Conservation (phyloP, 805 yeast genomes). For the Schizosaccharomyces lindneri region DNA sequence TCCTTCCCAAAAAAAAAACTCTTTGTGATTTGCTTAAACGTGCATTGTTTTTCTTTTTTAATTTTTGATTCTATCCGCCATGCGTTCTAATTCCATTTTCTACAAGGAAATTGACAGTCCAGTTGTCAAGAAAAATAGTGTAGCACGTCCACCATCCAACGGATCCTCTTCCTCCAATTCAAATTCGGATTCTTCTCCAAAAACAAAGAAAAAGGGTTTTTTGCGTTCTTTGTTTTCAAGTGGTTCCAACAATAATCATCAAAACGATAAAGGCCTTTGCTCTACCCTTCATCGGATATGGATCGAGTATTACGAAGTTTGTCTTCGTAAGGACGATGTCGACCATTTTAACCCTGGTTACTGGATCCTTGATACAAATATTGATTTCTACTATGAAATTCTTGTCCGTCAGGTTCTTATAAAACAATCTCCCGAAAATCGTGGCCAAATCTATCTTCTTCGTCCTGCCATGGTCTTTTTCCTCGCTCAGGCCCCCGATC, state of each 20-base stretch:
- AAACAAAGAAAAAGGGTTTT: neutral
- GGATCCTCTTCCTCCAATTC: neutral
- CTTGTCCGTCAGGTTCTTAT: neutral
- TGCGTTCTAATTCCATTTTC: neutral
- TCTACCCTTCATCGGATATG: neutral
- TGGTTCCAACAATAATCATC: neutral
- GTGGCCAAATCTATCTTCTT: slow-evolving; percentile 11
- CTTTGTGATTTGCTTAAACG: neutral
- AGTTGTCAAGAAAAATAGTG: neutral
- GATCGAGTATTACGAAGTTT: slow-evolving; percentile 2
- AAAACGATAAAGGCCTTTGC: neutral
- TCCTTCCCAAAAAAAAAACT: neutral
- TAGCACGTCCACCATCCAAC: neutral
- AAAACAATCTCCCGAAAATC: neutral
- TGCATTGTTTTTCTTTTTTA: neutral
- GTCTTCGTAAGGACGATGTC: neutral
- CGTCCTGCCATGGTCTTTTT: slow-evolving; percentile 44
- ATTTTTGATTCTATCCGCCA: neutral
- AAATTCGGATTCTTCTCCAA: neutral
- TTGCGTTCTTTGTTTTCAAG: neutral
- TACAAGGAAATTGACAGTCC: neutral
- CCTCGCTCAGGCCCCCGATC: slow-evolving; percentile 19
- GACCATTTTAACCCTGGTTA: neutral
- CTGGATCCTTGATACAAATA: slow-evolving; percentile 1
- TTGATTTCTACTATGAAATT: neutral